Evolutionary conservation across 805 yeast species (phyloP), one percentile per base, ranked within the genome.

Genomic region (Yarrowia sp.): DNA sequence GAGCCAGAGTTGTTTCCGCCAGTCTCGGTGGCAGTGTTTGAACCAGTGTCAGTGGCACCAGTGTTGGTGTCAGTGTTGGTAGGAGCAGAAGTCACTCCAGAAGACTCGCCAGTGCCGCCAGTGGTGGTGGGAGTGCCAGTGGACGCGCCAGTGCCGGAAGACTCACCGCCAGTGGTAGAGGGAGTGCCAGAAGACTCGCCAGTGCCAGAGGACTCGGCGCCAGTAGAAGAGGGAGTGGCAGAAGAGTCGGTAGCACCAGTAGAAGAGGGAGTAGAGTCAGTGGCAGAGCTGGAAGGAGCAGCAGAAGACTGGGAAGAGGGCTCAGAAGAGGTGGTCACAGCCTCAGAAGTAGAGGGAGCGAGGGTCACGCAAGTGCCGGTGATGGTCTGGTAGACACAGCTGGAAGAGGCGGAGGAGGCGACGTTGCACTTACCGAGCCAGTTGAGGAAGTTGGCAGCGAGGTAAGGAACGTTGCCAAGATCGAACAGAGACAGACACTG

Each of bases 381-480:
- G 35, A 29, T 44, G 35, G 51, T 44, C 51, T 44, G 51, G 51
- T 44, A 44, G 24, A 13, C 35, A 29, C 51, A 44, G 35, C 6
- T 18, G 10, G 51, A 27, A 19, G 51, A 44, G 22, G 35, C 51
- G 13, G 51, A 27, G 14, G 51, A 44, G 25, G 16, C 25, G 24
- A 44, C 51, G 16, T 19, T 14, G 13, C 51, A 44, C 35, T 27
- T 18, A 18, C 47, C 47, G 19, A 42, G 47, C 47, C 47, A 42
- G 47, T 42, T 42, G 9, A 42, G 47, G 47, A 42, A 44, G 51
- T 44, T 44, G 35, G 51, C 51, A 44, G 51, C 51, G 13, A 44
- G 51, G 51, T 18, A 27, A 19, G 51, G 51, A 4, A 44, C n/a
- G 51, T 29, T 44, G 16, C 35, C 24, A 18, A 44, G 35, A 19